These are phyloP conservation scores for Ustulina deusta DNA, from an alignment of 2,329 filamentous ascomycete genomes.

Conservation along the genomic window DNA sequence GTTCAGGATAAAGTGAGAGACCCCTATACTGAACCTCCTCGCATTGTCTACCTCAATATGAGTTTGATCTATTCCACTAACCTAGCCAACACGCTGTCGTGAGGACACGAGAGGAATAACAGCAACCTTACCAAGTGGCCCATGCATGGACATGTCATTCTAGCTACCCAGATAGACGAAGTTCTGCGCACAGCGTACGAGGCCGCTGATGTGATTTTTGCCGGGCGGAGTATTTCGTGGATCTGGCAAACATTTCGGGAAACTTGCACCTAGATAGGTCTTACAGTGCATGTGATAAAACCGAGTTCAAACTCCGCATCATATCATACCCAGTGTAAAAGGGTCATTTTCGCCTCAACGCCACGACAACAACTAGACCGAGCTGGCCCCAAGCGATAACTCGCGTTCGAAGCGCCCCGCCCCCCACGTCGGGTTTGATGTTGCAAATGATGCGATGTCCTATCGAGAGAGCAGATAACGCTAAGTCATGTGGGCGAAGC, in stretches of 20 bases:
- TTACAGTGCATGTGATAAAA: background rate
- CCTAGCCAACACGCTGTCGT: background rate
- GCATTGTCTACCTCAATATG: too few relatives aligned
- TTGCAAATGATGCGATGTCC: background rate
- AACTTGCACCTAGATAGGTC: background rate
- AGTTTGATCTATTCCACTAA: too few relatives aligned
- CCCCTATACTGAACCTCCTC: too few relatives aligned
- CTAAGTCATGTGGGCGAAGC: conserved; percentile 24
- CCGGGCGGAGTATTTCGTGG: background rate
- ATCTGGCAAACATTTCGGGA: too few relatives aligned
- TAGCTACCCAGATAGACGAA: background rate
- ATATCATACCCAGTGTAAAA: background rate
- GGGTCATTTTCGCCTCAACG: background rate
- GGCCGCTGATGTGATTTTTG: conserved; percentile 1
- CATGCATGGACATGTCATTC: background rate
- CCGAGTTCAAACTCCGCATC: background rate
- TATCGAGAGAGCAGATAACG: background rate
- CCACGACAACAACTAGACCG: too few relatives aligned
- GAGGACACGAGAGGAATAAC: background rate
- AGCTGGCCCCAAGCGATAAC: too few relatives aligned
- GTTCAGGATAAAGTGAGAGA: too few relatives aligned
- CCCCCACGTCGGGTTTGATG: background rate
- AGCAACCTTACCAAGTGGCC: background rate
- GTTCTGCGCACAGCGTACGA: background rate
- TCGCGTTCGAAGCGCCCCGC: too few relatives aligned